Evolutionary conservation across 257 asterid genomes (phyloP).

Genomic region (Verbena officinalis): DNA sequence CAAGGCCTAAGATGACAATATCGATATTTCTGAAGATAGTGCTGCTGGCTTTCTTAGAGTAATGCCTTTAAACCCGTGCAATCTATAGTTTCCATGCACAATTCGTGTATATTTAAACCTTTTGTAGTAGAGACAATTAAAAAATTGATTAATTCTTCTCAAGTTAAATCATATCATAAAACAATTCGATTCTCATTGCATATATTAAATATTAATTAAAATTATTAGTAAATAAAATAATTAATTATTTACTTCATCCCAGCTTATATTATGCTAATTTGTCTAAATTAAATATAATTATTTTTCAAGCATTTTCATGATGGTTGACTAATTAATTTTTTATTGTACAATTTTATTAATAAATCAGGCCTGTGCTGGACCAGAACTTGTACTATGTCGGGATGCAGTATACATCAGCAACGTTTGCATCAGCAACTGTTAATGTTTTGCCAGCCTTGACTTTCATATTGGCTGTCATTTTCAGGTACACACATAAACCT

Average conservation of each 20-base stretch:
- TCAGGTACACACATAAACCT: conserved; percentile 53
- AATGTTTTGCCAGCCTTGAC: conserved; percentile 87
- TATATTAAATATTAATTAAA: too few species aligned
- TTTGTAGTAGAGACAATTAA: background rate
- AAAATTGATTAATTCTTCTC: background rate
- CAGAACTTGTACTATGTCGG: conserved; percentile 84
- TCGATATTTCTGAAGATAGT: conserved; percentile 59
- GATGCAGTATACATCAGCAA: conserved; percentile 82
- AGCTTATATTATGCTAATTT: background rate
- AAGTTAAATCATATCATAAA: background rate
- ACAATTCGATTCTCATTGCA: background rate
- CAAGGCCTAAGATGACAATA: conserved; percentile 74
- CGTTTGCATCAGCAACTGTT: conserved; percentile 80
- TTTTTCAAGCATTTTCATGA: background rate
- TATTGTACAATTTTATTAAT: background rate
- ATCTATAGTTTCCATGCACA: background rate
- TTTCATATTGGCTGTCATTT: conserved; percentile 75
- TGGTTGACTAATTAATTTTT: background rate
- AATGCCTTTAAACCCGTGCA: conserved; percentile 30
- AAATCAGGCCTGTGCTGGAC: conserved; percentile 83
- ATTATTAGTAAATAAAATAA: too few species aligned
- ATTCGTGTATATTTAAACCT: background rate
- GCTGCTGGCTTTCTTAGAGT: conserved; percentile 84
- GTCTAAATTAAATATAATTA: background rate
- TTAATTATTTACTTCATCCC: too few species aligned